These are phyloP conservation scores for Neurospora tetraspora DNA, from an alignment of 495 filamentous ascomycete genomes.

Conservation along the genomic window DNA sequence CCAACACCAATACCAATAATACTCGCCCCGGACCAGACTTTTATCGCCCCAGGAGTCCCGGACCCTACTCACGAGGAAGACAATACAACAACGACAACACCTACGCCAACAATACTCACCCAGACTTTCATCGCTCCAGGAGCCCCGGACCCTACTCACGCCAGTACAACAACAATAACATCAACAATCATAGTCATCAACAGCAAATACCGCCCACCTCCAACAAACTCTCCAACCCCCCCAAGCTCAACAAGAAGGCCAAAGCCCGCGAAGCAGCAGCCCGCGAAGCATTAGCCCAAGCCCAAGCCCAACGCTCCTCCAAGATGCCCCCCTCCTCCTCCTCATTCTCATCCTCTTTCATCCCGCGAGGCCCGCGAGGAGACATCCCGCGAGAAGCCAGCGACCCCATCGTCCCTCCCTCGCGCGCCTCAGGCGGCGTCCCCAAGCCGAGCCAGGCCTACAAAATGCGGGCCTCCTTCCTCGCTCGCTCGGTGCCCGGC, in stretches of 20 bases:
- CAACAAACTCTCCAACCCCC: background rate
- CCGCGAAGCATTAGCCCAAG: background rate
- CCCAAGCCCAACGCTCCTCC: background rate
- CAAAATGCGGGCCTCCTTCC: constrained; percentile 18
- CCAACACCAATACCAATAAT: too few relatives aligned
- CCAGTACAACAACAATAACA: background rate
- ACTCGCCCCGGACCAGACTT: background rate
- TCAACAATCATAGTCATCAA: background rate
- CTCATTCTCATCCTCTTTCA: background rate
- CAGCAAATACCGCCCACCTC: background rate
- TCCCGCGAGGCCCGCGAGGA: background rate
- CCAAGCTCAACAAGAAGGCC: background rate
- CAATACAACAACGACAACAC: background rate
- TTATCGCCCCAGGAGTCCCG: background rate
- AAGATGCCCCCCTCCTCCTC: background rate
- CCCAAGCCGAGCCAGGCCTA: constrained; percentile 36
- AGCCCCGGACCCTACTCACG: background rate
- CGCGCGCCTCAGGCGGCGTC: constrained; percentile 36
- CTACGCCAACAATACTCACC: background rate
- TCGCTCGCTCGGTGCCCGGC: constrained; percentile 8
- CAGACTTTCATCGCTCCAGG: background rate
- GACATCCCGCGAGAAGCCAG: background rate
- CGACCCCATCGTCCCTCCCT: constrained; percentile 24
- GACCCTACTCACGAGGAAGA: background rate
- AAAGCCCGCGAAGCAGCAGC: background rate